These are phyloP conservation scores for Clonostachys byssicola DNA, from an alignment of 2,329 filamentous ascomycete species.

Conservation along the genomic window DNA sequence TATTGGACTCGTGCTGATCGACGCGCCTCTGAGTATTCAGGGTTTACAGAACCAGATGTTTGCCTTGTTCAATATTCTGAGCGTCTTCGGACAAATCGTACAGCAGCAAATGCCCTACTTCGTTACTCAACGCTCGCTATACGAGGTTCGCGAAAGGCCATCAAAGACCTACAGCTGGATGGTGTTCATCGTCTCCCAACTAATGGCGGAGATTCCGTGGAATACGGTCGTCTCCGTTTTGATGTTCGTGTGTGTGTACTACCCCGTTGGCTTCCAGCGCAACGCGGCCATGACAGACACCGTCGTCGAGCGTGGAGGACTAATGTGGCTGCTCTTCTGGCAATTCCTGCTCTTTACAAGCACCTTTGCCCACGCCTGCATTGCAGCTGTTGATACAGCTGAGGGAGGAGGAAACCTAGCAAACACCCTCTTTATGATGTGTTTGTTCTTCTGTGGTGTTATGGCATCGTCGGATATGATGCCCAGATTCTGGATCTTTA, in stretches of 20 bases:
- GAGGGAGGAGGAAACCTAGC: slow-evolving; percentile 65
- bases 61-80: slow-evolving; percentile 66
- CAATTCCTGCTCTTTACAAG: slow-evolving; percentile 62
- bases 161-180: slow-evolving; percentile 67
- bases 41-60: slow-evolving; percentile 71
- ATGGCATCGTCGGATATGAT: slow-evolving; percentile 55
- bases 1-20: slow-evolving; percentile 66
- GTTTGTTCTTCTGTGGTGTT: slow-evolving; percentile 54
- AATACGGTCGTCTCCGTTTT: slow-evolving; percentile 36
- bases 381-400: slow-evolving; percentile 64
- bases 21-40: slow-evolving; percentile 54
- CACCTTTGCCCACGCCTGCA: slow-evolving; percentile 69
- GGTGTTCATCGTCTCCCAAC: slow-evolving; percentile 54
- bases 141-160: slow-evolving; percentile 65
- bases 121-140: slow-evolving; percentile 63
- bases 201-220: slow-evolving; percentile 8
- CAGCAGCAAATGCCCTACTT: slow-evolving; percentile 70
- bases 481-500: slow-evolving; percentile 75
- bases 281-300: slow-evolving; percentile 51
- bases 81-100: slow-evolving; percentile 63
- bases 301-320: slow-evolving; percentile 40
- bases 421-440: slow-evolving; percentile 54
- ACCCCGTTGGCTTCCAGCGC: slow-evolving; percentile 58
- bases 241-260: slow-evolving; percentile 65
- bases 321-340: slow-evolving; percentile 61